phyloP scores from a whole-genome alignment of 2,329 filamentous ascomycete species.

The Diaporthe longicolla region DNA sequence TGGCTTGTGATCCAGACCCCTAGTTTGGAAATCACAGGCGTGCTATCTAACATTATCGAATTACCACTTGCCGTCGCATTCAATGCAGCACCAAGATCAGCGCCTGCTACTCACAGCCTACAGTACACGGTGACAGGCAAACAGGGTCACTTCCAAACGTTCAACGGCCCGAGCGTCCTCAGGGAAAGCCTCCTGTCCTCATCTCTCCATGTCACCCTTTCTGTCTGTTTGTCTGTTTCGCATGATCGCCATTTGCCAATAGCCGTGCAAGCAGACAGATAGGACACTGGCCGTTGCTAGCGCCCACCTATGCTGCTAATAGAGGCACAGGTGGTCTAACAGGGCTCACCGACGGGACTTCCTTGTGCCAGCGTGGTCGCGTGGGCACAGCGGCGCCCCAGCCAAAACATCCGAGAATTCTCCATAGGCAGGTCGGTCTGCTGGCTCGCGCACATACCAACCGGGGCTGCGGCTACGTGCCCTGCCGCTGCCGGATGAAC shows the following conservation, averaged over 20 bases:
- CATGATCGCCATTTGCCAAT: conserved; percentile 23
- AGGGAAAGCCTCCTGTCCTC: conserved; percentile 1
- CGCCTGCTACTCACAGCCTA: neutral
- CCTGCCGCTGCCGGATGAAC: conserved; percentile 8
- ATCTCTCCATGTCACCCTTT: conserved; percentile 13
- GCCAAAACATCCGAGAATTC: conserved; percentile 34
- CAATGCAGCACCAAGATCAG: conserved; percentile 22
- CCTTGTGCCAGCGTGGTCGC: conserved; percentile 27
- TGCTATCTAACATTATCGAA: conserved; percentile 24
- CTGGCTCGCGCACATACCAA: conserved; percentile 2
- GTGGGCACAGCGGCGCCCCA: conserved; percentile 19
- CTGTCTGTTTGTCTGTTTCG: neutral
- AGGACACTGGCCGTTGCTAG: conserved; percentile 32
- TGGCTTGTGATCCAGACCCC: conserved; percentile 32
- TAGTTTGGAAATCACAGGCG: neutral
- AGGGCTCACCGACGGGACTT: conserved; percentile 39
- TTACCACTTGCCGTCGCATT: conserved; percentile 17
- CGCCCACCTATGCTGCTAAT: neutral
- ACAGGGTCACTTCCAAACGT: neutral
- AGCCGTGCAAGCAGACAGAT: conserved; percentile 22
- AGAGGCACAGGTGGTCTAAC: conserved; percentile 34
- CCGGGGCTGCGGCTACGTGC: conserved; percentile 10
- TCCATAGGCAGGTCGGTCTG: conserved; percentile 26
- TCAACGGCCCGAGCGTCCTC: conserved; percentile 6
- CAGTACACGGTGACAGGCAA: too few species aligned